Percentiles rank a stretch among this genome's conserved stretches.
These are phyloP conservation scores for Globisporangium cylindrosporum DNA, from an alignment of 352 stramenopile species.

Conservation along the genomic window DNA sequence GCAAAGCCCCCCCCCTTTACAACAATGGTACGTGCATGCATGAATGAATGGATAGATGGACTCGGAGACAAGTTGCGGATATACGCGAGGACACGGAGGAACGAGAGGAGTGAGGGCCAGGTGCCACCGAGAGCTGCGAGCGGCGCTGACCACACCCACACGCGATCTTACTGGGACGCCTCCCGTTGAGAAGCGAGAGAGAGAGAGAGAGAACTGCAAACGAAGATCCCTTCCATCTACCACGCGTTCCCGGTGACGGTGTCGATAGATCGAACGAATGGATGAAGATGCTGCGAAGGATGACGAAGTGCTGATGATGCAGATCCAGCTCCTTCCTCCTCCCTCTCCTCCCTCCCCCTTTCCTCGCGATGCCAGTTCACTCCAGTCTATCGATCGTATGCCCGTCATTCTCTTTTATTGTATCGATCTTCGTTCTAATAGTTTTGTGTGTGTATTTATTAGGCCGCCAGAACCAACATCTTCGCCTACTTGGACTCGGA, in stretches of 20 bases:
- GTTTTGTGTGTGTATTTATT: neutral
- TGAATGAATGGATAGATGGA: neutral
- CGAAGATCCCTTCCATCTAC: neutral
- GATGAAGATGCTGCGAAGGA: neutral
- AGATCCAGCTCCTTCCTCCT: neutral
- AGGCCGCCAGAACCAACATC: conserved; percentile 64
- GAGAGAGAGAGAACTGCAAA: neutral
- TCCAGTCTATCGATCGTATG: neutral
- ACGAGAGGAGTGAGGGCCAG: neutral
- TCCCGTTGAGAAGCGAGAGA: neutral
- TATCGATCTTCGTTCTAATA: neutral
- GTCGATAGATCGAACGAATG: neutral
- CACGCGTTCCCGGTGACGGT: neutral
- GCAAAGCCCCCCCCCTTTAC: conserved; percentile 10
- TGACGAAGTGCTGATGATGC: neutral
- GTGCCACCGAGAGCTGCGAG: neutral
- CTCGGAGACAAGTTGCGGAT: neutral
- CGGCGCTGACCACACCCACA: neutral
- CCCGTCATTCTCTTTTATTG: neutral
- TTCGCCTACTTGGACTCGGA: conserved; percentile 76
- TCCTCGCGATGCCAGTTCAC: neutral
- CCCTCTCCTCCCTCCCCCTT: neutral
- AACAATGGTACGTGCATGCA: conserved; percentile 19
- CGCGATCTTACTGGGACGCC: conserved; percentile 11
- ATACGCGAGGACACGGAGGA: neutral